These are phyloP conservation scores for Athelia sp. DNA, from an alignment of 1,284 basidiomycete genomes.

Conservation along the genomic window DNA sequence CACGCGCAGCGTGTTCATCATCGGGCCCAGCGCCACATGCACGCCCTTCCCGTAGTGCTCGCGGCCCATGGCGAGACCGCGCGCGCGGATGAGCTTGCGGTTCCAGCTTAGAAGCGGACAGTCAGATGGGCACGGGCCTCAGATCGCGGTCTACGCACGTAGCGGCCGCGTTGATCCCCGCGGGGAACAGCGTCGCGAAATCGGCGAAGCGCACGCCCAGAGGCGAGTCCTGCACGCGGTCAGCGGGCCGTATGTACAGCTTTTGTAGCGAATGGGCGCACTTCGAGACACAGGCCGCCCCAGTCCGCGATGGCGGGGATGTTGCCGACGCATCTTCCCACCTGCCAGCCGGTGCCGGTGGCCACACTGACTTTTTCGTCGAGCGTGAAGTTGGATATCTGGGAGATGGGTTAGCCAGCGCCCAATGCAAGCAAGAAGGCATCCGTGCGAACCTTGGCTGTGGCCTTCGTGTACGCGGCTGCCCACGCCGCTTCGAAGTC, in stretches of 20 bases:
- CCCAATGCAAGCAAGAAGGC: background rate
- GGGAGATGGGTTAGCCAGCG: slow-evolving; percentile 11
- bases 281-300: slow-evolving; percentile 67
- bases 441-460: slow-evolving; percentile 32
- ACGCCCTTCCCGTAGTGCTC: slow-evolving; percentile 82
- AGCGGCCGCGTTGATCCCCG: slow-evolving; percentile 51
- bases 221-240: slow-evolving; percentile 42
- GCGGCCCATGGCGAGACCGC: slow-evolving; percentile 71
- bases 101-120: slow-evolving; percentile 39
- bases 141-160: too few species aligned
- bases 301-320: slow-evolving; percentile 28
- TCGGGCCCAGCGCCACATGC: slow-evolving; percentile 60
- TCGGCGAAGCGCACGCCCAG: slow-evolving; percentile 48
- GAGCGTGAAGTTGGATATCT: slow-evolving; percentile 40
- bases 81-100: slow-evolving; percentile 59
- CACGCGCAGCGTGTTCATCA: slow-evolving; percentile 71
- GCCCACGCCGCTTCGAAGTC: slow-evolving; percentile 49
- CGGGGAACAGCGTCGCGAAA: slow-evolving; percentile 57
- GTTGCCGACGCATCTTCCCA: slow-evolving; percentile 63
- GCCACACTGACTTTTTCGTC: slow-evolving; percentile 49
- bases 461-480: slow-evolving; percentile 40
- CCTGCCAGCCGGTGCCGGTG: slow-evolving; percentile 53
- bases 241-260: background rate
- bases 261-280: slow-evolving; percentile 12
- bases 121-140: background rate